phyloP scores from a whole-genome alignment of 2,329 filamentous ascomycete species.

The Ceratocystis alfenasii region DNA sequence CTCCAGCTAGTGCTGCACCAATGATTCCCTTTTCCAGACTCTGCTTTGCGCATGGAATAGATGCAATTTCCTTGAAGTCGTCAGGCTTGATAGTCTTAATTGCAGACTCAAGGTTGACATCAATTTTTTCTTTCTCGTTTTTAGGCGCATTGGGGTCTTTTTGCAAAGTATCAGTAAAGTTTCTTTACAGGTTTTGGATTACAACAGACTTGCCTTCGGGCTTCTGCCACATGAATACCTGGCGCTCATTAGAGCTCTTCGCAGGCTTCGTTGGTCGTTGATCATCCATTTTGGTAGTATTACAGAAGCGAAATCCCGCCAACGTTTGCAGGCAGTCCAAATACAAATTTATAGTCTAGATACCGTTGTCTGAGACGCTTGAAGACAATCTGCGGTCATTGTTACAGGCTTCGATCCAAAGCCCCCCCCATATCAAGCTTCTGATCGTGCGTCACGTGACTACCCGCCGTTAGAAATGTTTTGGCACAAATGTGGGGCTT shows the following conservation, averaged over 20 bases:
- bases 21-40: constrained; percentile 74
- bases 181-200: neutral
- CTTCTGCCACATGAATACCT: constrained; percentile 19
- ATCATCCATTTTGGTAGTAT: constrained; percentile 13
- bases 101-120: constrained; percentile 41
- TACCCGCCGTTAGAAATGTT: neutral
- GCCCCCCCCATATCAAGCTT: neutral
- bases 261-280: constrained; percentile 1
- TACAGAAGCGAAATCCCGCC: neutral
- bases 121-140: constrained; percentile 1
- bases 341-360: neutral
- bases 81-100: constrained; percentile 54
- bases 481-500: neutral
- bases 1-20: constrained; percentile 63
- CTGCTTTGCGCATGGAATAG: constrained; percentile 72
- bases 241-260: constrained; percentile 12
- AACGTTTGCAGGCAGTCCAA: neutral
- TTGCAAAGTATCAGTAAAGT: neutral
- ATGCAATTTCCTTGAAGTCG: constrained; percentile 62
- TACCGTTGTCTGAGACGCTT: neutral
- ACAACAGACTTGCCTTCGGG: constrained; percentile 8
- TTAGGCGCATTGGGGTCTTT: constrained; percentile 14
- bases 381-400: too few species aligned
- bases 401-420: too few species aligned
- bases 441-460: neutral